A percentile compares a stretch with the other conserved stretches of the same genome.
Conservation (phyloP, 495 filamentous ascomycete species). For the Penicillium roqueforti region DNA sequence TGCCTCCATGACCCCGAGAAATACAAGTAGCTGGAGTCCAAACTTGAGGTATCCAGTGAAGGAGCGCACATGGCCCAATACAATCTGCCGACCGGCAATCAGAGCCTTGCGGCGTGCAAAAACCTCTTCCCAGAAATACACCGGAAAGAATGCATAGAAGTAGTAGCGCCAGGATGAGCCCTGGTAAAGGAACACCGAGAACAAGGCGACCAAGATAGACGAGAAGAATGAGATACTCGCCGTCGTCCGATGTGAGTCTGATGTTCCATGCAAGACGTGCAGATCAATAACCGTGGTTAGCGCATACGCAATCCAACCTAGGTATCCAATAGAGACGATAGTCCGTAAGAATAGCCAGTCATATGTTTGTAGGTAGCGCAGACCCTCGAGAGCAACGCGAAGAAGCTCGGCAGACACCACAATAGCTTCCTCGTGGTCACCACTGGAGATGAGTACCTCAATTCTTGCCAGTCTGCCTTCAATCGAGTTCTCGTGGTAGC, state of each 20-base stretch:
- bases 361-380: slow-evolving; percentile 92
- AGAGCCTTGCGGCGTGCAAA: slow-evolving; percentile 72
- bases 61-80: slow-evolving; percentile 65
- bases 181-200: slow-evolving; percentile 73
- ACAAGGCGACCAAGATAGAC: slow-evolving; percentile 68
- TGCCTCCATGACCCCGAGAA: slow-evolving; percentile 72
- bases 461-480: slow-evolving; percentile 67
- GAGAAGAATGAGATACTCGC: slow-evolving; percentile 64
- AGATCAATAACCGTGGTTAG: slow-evolving; percentile 87
- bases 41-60: slow-evolving; percentile 50
- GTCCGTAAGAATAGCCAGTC: slow-evolving; percentile 97
- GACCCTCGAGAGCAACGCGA: slow-evolving; percentile 70
- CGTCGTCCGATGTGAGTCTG: slow-evolving; percentile 60
- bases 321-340: slow-evolving; percentile 88
- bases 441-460: slow-evolving; percentile 59
- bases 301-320: slow-evolving; percentile 96
- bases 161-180: slow-evolving; percentile 84
- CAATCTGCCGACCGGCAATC: slow-evolving; percentile 57
- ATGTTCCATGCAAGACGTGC: slow-evolving; percentile 74
- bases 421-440: slow-evolving; percentile 70
- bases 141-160: slow-evolving; percentile 85
- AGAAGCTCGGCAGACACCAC: slow-evolving; percentile 69
- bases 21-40: slow-evolving; percentile 56
- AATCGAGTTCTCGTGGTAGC: slow-evolving; percentile 54
- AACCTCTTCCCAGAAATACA: slow-evolving; percentile 96